These are phyloP conservation scores for Trichosanthes cucumerina DNA, from an alignment of 306 rosid species.

Conservation along the genomic window DNA sequence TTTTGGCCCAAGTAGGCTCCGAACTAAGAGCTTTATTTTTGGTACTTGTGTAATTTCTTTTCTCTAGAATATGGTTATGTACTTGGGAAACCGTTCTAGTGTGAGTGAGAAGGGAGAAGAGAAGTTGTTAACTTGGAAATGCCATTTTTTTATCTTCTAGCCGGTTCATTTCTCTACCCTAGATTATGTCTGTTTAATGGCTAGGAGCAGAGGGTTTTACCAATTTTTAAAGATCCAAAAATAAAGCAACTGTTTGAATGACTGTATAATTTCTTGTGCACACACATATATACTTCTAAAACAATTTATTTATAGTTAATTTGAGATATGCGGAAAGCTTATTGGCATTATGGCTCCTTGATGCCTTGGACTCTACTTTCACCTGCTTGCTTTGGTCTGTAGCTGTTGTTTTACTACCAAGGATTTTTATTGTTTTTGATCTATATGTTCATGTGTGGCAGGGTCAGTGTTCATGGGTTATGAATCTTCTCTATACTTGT, in stretches of 20 bases:
- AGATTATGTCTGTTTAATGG: not conserved
- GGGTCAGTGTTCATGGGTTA: not conserved
- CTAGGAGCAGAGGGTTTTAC: not conserved
- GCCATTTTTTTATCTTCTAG: not conserved
- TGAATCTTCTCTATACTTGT: not conserved
- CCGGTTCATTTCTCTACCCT: not conserved
- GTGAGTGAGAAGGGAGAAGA: not conserved
- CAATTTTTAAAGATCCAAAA: not conserved
- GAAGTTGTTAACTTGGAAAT: not conserved
- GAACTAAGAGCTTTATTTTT: not conserved
- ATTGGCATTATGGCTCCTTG: not conserved
- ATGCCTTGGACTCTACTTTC: not conserved
- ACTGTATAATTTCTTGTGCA: not conserved
- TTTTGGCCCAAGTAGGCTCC: not conserved
- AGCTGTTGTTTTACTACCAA: not conserved
- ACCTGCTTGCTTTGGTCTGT: not conserved
- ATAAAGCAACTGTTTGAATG: not conserved
- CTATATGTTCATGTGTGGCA: not conserved
- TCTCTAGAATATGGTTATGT: not conserved
- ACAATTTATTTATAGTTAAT: not conserved
- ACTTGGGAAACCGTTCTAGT: not conserved
- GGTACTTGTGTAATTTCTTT: not conserved
- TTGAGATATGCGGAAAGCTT: not conserved
- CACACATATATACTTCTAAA: not conserved
- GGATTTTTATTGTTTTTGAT: not conserved